These are phyloP conservation scores for Talaromyces sp. DNA, from an alignment of 2,329 filamentous ascomycete genomes.

Conservation along the genomic window DNA sequence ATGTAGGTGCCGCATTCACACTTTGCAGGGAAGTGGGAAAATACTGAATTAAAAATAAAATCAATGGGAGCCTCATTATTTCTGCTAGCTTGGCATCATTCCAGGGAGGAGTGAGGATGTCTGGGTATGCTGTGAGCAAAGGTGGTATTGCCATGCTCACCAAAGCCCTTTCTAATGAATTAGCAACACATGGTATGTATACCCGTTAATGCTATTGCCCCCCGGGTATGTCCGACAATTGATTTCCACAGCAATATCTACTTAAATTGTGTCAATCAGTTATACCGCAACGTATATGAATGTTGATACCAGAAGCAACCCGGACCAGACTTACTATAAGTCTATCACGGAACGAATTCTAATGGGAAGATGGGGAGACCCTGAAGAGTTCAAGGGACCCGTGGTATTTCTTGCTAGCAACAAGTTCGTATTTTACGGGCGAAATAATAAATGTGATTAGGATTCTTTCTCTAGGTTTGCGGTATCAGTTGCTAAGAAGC, in stretches of 20 bases:
- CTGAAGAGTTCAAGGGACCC: conserved; percentile 12
- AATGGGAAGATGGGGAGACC: conserved; percentile 12
- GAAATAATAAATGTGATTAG: conserved; percentile 8
- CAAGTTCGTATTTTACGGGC: conserved; percentile 12
- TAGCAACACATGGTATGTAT: conserved; percentile 15
- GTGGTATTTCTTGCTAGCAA: conserved; percentile 9
- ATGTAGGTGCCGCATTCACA: neutral
- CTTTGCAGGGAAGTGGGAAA: conserved; percentile 1
- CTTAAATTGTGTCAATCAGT: neutral
- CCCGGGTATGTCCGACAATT: conserved; percentile 11
- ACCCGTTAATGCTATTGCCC: conserved; percentile 14
- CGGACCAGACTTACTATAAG: conserved; percentile 1
- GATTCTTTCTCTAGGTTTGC: neutral
- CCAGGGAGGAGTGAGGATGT: conserved; percentile 2
- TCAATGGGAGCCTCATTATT: conserved; percentile 4
- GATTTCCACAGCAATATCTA: neutral
- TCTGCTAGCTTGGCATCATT: conserved; percentile 4
- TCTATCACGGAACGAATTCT: conserved; percentile 8
- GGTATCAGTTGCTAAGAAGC: neutral
- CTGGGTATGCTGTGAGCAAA: conserved; percentile 3
- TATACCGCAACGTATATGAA: conserved; percentile 15
- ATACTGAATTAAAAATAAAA: conserved; percentile 1
- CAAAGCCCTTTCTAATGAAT: conserved; percentile 14
- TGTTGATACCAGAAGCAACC: neutral
- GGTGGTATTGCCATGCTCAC: conserved; percentile 2